Percentiles rank a stretch among this genome's conserved stretches.
phyloP scores from a whole-genome alignment of 768 basidiomycete species.

The Roridomyces roridus region DNA sequence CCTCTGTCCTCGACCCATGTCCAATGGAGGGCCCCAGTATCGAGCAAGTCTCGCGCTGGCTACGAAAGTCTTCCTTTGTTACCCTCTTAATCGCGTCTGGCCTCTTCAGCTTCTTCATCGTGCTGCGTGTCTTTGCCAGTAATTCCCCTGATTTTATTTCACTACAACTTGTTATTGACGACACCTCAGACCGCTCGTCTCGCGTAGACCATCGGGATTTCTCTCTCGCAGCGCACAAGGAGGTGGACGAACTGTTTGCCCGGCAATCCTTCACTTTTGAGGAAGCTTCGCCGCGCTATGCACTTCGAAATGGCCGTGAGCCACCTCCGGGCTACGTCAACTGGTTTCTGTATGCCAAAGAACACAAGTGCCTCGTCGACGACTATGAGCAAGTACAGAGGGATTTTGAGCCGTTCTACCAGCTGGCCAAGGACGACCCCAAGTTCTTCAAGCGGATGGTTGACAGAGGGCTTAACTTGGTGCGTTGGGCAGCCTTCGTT shows the following conservation, averaged over 20 bases:
- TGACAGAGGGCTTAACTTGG: not conserved
- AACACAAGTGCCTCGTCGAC: slow-evolving; percentile 11
- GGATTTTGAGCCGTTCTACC: slow-evolving; percentile 16
- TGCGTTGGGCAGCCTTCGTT: not conserved
- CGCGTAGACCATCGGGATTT: not conserved
- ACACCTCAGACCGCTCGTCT: not conserved
- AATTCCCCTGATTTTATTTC: too few species aligned
- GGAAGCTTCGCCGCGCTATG: slow-evolving; percentile 9
- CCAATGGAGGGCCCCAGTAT: too few species aligned
- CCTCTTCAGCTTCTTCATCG: too few species aligned
- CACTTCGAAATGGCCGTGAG: not conserved
- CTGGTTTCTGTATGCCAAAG: slow-evolving; percentile 8
- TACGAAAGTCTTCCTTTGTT: too few species aligned
- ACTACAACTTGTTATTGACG: too few species aligned
- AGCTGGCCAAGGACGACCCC: slow-evolving; percentile 6
- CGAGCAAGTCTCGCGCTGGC: too few species aligned
- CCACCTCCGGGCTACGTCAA: slow-evolving; percentile 7
- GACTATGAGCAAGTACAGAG: slow-evolving; percentile 13
- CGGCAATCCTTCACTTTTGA: slow-evolving; percentile 10
- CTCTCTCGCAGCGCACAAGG: not conserved
- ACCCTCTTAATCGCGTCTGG: too few species aligned
- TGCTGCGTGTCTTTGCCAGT: too few species aligned
- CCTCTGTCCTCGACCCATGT: too few species aligned
- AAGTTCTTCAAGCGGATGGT: slow-evolving; percentile 14
- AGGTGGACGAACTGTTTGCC: slow-evolving; percentile 1